Percentiles rank a stretch among this genome's conserved stretches.
phyloP scores from a whole-genome alignment of 1,284 basidiomycete species.

The Xerocomus amazonicus region DNA sequence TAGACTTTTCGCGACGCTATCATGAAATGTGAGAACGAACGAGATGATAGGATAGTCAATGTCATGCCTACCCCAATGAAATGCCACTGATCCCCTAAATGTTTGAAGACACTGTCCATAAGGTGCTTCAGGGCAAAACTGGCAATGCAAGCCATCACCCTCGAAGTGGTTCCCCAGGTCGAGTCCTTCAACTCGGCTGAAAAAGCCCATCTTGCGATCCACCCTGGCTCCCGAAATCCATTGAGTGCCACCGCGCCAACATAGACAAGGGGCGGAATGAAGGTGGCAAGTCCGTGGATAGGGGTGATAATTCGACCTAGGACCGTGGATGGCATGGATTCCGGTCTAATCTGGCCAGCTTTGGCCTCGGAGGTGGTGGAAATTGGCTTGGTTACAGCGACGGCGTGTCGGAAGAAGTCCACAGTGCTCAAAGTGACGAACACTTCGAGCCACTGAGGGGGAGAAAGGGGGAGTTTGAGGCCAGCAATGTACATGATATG shows the following conservation, averaged over 20 bases:
- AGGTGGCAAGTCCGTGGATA: slow-evolving; percentile 19
- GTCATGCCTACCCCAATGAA: slow-evolving; percentile 19
- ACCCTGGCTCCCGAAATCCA: slow-evolving; percentile 24
- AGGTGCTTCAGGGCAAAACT: slow-evolving; percentile 5
- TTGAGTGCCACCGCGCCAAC: slow-evolving; percentile 20
- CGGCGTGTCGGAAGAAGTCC: slow-evolving; percentile 1
- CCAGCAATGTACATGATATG: slow-evolving; percentile 5
- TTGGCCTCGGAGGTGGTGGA: slow-evolving; percentile 11
- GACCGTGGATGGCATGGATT: slow-evolving; percentile 17
- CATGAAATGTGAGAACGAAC: neutral
- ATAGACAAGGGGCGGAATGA: slow-evolving; percentile 21
- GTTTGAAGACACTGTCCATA: neutral
- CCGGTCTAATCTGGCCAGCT: slow-evolving; percentile 20
- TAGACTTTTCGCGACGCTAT: slow-evolving; percentile 32
- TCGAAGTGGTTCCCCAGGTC: neutral
- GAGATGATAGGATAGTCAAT: neutral
- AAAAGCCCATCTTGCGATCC: slow-evolving; percentile 25
- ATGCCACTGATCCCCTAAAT: slow-evolving; percentile 30
- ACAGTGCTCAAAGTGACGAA: slow-evolving; percentile 20
- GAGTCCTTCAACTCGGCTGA: slow-evolving; percentile 2
- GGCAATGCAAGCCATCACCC: slow-evolving; percentile 18
- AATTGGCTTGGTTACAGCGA: neutral
- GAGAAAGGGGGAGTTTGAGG: slow-evolving; percentile 2
- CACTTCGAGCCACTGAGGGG: slow-evolving; percentile 23
- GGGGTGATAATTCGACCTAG: slow-evolving; percentile 24